Percentiles rank a stretch among this genome's conserved stretches.
Evolutionary conservation across 768 basidiomycete species (phyloP).

Genomic region (Boletus pseudopeckii): DNA sequence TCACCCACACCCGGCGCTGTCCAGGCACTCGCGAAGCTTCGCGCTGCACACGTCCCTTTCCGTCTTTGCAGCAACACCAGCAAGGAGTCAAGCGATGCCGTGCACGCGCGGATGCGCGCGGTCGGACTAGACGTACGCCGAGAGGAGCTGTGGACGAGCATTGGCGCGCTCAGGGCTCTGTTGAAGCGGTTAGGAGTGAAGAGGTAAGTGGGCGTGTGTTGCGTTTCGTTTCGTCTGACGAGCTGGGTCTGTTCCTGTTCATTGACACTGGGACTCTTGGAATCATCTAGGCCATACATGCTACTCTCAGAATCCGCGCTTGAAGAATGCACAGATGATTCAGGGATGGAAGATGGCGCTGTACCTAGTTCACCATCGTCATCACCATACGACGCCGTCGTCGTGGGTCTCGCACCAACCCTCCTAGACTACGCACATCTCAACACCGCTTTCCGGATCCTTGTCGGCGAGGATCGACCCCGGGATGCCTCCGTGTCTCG

Average conservation of each 20-base stretch:
- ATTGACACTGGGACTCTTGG: not conserved
- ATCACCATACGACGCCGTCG: conserved; percentile 49
- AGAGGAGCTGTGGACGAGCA: conserved; percentile 59
- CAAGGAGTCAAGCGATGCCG: conserved; percentile 51
- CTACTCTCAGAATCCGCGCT: conserved; percentile 50
- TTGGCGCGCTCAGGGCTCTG: conserved; percentile 52
- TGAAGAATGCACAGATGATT: conserved; percentile 35
- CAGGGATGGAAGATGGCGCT: not conserved
- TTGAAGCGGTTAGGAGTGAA: conserved; percentile 40
- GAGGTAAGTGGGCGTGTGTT: conserved; percentile 29
- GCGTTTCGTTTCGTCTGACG: not conserved
- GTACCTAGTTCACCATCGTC: not conserved
- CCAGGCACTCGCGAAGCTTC: conserved; percentile 26
- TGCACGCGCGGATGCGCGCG: conserved; percentile 40
- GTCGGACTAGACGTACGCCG: conserved; percentile 49
- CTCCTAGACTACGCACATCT: conserved; percentile 52
- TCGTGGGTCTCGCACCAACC: conserved; percentile 58
- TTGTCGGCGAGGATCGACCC: conserved; percentile 40
- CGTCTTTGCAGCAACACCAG: conserved; percentile 68
- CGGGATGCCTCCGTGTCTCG: not conserved
- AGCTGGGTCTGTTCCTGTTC: not conserved
- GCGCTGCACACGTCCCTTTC: conserved; percentile 38
- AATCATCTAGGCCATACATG: conserved; percentile 43
- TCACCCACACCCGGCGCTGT: conserved; percentile 46
- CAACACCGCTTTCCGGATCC: conserved; percentile 65